Conservation (phyloP, 176 grass and related monocot genomes). For the Coix lacrymajobi region DNA sequence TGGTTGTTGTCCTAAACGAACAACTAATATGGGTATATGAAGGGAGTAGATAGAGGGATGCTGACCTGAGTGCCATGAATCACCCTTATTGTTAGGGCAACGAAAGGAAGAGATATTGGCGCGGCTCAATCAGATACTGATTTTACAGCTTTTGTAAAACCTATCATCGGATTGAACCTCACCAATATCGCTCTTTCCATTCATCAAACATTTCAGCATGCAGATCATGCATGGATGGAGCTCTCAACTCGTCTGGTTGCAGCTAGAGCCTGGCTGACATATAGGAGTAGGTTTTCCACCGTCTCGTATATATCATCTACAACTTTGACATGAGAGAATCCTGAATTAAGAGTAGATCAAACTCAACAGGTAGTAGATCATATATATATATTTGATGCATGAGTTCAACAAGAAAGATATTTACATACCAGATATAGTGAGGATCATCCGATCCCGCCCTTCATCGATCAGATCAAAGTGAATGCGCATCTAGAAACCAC, state of each 20-base stretch:
- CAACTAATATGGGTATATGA: too few relatives aligned
- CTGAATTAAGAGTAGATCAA: neutral
- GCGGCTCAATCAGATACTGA: constrained; percentile 94
- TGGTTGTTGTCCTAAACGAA: too few relatives aligned
- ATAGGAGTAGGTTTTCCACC: neutral
- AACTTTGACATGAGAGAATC: neutral
- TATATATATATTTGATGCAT: neutral
- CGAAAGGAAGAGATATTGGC: constrained; percentile 59
- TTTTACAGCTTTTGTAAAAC: constrained; percentile 33
- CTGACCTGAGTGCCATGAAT: constrained; percentile 11
- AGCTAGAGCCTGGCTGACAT: neutral
- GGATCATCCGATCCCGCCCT: neutral
- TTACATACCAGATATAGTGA: constrained; percentile 2
- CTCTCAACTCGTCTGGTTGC: neutral
- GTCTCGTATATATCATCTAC: neutral
- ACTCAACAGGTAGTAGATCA: neutral
- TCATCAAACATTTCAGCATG: neutral
- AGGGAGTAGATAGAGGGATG: neutral
- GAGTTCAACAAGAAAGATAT: neutral
- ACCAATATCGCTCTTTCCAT: constrained; percentile 93
- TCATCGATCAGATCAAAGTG: neutral
- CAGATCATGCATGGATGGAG: neutral
- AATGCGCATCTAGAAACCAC: neutral
- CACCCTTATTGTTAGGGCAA: neutral
- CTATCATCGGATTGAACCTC: constrained; percentile 94